Conservation (phyloP, 805 yeast species). For the Yamadazyma sp. region DNA sequence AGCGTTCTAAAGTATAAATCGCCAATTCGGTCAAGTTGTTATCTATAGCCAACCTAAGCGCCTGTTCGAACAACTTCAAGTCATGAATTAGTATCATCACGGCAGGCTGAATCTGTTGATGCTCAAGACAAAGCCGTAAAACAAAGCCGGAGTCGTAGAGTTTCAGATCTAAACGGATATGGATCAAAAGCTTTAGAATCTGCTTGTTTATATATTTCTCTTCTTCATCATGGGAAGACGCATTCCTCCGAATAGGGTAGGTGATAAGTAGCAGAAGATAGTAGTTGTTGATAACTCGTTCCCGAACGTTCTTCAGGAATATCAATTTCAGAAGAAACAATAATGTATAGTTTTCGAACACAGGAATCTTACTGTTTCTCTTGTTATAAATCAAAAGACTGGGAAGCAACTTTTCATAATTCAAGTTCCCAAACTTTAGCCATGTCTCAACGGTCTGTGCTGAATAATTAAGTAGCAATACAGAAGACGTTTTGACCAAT, state of each 20-base stretch:
- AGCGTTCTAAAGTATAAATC: constrained; percentile 34
- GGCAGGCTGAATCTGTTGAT: constrained; percentile 61
- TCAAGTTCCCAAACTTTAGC: constrained; percentile 57
- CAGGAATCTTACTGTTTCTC: constrained; percentile 33
- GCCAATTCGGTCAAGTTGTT: constrained; percentile 57
- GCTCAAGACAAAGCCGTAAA: constrained; percentile 66
- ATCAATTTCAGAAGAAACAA: constrained; percentile 58
- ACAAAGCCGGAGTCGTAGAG: constrained; percentile 71
- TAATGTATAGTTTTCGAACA: constrained; percentile 60
- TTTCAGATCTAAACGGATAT: constrained; percentile 22
- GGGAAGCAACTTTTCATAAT: constrained; percentile 69
- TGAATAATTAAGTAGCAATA: constrained; percentile 67
- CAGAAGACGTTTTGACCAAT: constrained; percentile 68
- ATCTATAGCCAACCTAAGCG: constrained; percentile 70
- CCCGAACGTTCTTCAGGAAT: constrained; percentile 39
- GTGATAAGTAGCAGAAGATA: constrained; percentile 66
- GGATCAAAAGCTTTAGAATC: constrained; percentile 31
- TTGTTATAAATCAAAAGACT: constrained; percentile 71
- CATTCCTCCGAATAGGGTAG: constrained; percentile 19
- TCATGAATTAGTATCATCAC: constrained; percentile 66
- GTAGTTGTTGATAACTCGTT: constrained; percentile 62
- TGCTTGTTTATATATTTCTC: constrained; percentile 22
- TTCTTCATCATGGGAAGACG: neutral
- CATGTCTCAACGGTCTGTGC: constrained; percentile 72
- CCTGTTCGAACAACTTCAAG: constrained; percentile 73